Conservation (phyloP, 805 yeast genomes). For the Phaffomyces thermotolerans region DNA sequence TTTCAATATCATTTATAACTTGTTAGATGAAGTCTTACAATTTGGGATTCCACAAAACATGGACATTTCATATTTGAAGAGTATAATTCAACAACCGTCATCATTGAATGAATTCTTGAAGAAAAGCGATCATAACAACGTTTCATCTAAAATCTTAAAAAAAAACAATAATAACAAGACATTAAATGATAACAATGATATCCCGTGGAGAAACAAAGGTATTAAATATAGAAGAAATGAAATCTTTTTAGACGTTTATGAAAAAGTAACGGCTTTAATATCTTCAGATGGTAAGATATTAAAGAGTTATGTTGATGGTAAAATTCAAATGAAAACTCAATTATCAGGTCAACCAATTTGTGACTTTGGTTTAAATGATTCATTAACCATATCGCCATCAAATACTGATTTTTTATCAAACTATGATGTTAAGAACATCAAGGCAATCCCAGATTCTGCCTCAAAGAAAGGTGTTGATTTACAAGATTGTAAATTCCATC, state of each 20-base stretch:
- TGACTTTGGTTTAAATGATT: conserved; percentile 68
- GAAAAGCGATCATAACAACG: neutral
- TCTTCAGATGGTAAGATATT: conserved; percentile 57
- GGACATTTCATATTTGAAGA: conserved; percentile 39
- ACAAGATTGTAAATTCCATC: conserved; percentile 81
- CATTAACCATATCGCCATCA: conserved; percentile 24
- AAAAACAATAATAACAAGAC: conserved; percentile 1
- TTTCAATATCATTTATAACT: conserved; percentile 64
- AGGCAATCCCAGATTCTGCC: conserved; percentile 22
- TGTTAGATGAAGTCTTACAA: conserved; percentile 69
- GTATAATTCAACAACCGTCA: conserved; percentile 23
- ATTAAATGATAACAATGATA: conserved; percentile 4
- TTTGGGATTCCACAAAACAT: conserved; percentile 71
- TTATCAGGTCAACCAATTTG: conserved; percentile 81
- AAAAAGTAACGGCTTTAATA: conserved; percentile 64
- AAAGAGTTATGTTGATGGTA: conserved; percentile 70
- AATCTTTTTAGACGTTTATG: conserved; percentile 68
- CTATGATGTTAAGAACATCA: conserved; percentile 25
- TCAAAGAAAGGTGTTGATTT: conserved; percentile 36
- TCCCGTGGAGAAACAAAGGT: conserved; percentile 65
- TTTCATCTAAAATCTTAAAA: neutral
- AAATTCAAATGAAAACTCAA: conserved; percentile 60
- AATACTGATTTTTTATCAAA: conserved; percentile 22
- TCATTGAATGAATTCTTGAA: conserved; percentile 1
- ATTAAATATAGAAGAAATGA: conserved; percentile 78